Base-by-base conservation (phyloP, 116 monocot genomes). In the Zostera marina region DNA sequence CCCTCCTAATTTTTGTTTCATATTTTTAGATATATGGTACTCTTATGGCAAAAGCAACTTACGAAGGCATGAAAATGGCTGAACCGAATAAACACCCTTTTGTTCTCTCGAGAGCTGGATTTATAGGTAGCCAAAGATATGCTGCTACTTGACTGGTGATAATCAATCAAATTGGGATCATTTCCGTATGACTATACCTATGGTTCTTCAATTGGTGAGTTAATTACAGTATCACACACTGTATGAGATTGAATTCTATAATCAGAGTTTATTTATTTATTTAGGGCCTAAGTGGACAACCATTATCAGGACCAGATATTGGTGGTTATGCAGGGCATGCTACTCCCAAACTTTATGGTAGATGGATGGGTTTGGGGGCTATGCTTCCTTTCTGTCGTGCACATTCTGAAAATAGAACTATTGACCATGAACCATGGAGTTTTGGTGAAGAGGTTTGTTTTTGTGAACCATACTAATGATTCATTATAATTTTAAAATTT, bases 81-180 rank as follows among this genome's bases (percentile, higher is more conserved):
- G 65, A 62, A 63, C 58, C 38, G 20, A 62, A 66, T 8, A 96
- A 78, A 59, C 68, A 89, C 8, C 96, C 96, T 56, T 96, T 96
- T 76, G 89, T 96, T 72, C 89, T 96, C 45, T 89, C 96, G 13
- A 81, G 96, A 73, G 89, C 96, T 70, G 96, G 96, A 13, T 96
- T 82, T 70, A 71, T 96, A 43, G 96, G 96, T 52, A 89, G 85
- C 62, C 96, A 96, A 66, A 85, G 85, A 5, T 89, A 85, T 82
- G 96, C 96, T 78, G 96, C 85, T 60, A 96, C 96, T 17, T 96
- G 96, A 89, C 85, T 9, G 96, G 96, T 40, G 89, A 89, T 61
- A 96, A 96, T 61, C 63, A 85, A 22, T 68, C 96, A 60, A 85
- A 74, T 41, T 96, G 96, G 96, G 96, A 96, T 26, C 89, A 96